Conservation (phyloP, 2,329 filamentous ascomycete species). For the Neofusicoccum sp. region DNA sequence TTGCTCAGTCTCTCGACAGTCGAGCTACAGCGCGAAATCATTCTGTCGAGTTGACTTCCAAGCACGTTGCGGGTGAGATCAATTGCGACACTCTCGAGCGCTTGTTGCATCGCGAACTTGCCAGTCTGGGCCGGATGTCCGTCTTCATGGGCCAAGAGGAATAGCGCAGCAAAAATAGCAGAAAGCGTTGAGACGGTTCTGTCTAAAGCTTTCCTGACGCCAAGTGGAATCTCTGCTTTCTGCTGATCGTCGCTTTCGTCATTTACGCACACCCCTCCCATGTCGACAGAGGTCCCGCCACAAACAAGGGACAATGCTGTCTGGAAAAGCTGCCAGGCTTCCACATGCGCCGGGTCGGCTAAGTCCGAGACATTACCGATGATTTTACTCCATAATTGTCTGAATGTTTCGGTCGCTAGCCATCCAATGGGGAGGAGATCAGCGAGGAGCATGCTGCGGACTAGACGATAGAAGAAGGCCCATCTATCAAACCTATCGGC, state of each 20-base stretch:
- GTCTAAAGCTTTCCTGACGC: conserved; percentile 33
- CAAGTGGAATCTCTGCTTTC: conserved; percentile 31
- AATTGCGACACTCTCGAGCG: neutral
- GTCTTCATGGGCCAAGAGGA: conserved; percentile 28
- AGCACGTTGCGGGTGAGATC: neutral
- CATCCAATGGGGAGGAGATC: conserved; percentile 41
- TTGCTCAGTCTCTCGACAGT: conserved; percentile 2
- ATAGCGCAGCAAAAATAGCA: conserved; percentile 18
- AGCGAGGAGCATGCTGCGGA: conserved; percentile 37
- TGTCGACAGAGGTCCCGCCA: conserved; percentile 33
- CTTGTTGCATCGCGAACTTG: conserved; percentile 21
- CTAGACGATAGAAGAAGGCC: conserved; percentile 37
- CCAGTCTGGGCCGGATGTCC: conserved; percentile 30
- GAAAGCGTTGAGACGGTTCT: conserved; percentile 8
- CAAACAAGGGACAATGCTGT: conserved; percentile 31
- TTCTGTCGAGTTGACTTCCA: neutral
- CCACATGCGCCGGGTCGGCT: conserved; percentile 30
- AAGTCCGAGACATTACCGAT: conserved; percentile 36
- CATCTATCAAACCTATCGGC: conserved; percentile 33
- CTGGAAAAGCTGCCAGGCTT: conserved; percentile 36
- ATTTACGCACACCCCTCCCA: conserved; percentile 21
- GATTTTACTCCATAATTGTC: conserved; percentile 37
- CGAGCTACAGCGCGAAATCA: neutral
- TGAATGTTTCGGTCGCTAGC: conserved; percentile 41
- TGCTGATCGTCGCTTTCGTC: conserved; percentile 30